These are phyloP conservation scores for Phialocephala sp. DNA, from an alignment of 2,329 filamentous ascomycete genomes.

Conservation along the genomic window DNA sequence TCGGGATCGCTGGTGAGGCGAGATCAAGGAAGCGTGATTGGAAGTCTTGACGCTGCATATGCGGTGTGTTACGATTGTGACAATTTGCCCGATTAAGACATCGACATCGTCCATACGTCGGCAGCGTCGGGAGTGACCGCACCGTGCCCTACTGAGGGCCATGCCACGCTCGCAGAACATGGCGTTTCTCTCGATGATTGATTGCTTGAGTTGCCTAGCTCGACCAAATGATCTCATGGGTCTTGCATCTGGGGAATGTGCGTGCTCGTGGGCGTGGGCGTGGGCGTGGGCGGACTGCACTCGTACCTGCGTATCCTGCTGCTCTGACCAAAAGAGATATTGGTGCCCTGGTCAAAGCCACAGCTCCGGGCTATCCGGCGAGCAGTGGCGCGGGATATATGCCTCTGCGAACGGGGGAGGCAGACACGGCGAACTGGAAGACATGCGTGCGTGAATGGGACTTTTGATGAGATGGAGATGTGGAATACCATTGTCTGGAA, in stretches of 20 bases:
- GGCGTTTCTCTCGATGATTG: not conserved
- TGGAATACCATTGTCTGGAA: slow-evolving; percentile 5
- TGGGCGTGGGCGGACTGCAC: not conserved
- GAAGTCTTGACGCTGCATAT: slow-evolving; percentile 5
- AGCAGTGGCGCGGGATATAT: no score
- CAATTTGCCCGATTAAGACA: not conserved
- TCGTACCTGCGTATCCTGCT: not conserved
- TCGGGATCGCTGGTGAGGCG: slow-evolving; percentile 1
- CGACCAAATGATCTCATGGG: not conserved
- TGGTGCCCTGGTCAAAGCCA: not conserved
- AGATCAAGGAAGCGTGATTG: not conserved
- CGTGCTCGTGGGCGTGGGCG: no score
- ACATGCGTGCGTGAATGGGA: not conserved
- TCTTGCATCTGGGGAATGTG: not conserved
- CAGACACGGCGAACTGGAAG: not conserved
- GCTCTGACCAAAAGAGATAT: not conserved
- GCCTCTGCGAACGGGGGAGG: not conserved
- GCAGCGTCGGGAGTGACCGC: not conserved
- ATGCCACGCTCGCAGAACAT: not conserved
- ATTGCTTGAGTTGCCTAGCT: not conserved
- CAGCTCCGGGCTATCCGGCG: not conserved
- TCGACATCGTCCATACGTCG: not conserved
- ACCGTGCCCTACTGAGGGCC: not conserved
- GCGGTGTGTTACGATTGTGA: not conserved
- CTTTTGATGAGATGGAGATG: not conserved